Evolutionary conservation across 2,329 filamentous ascomycete genomes (phyloP), one percentile per base, ranked within the genome.

Genomic region (Aspergillus carbonarius): DNA sequence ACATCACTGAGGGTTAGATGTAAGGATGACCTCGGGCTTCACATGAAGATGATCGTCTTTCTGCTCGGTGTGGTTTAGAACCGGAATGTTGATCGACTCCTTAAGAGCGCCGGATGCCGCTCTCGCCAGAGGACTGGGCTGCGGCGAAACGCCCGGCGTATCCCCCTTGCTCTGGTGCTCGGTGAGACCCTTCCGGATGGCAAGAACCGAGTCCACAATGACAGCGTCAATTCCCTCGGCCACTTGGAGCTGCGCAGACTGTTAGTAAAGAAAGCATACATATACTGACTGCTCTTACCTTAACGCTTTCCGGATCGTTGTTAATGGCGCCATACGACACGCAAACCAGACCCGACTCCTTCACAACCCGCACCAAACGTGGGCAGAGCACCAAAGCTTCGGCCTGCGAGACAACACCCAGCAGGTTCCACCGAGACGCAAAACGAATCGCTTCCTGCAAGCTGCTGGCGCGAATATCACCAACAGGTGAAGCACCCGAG

Each of bases 171-270:
- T 66, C 39, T 72, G 66, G 39, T 68, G 65, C 57, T 78, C 78
- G 1, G 91, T 95, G 61, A 99, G 82, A 0, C 92, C 93, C 76
- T 96, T 92, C 48, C 93, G 87, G 66, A 99, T 97, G 40, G 91
- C 91, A 30, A 98, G 84, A 3, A 99, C 93, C 62, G 87, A 95
- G 73, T 99, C 95, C 13, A 98, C 95, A 70, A 99, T 99, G 55
- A 99, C 93, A 1, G 95, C 95, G 72, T 99, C 95, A 61, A 99
- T 97, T 49, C 95, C 93, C 76, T 97, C 91, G 55, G 91, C 90
- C 9, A 96, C 91, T 87, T 99, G 95, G 63, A 89, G 80, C 88
- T 93, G 71, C n/a, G 15, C 17, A 34, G 17, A 20, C 9, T 34
- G 46, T 67, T 55, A 66, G 63, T 42, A 17, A 39, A 9, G 4